phyloP scores from a whole-genome alignment of 306 rosid species.

The Amphicarpaea edgeworthii region DNA sequence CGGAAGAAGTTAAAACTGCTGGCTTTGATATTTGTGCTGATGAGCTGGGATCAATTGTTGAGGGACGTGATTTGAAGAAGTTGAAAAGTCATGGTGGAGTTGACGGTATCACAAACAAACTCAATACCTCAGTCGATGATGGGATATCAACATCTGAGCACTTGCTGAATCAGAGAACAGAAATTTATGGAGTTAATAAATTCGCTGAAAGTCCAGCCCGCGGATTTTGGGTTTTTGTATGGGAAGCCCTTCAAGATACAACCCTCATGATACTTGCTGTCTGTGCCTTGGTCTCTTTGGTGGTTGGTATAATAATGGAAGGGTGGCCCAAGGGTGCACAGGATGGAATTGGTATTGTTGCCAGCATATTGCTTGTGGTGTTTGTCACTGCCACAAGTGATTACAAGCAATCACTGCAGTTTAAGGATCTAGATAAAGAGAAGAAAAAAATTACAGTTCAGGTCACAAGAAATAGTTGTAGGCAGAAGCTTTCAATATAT shows the following conservation, averaged over 20 bases:
- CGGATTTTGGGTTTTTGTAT: conserved; percentile 85
- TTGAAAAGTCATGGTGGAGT: conserved; percentile 75
- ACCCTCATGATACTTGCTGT: conserved; percentile 91
- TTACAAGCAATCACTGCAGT: conserved; percentile 93
- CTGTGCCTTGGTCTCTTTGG: conserved; percentile 84
- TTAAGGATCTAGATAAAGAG: conserved; percentile 95
- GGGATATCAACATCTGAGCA: conserved; percentile 83
- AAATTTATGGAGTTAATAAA: conserved; percentile 82
- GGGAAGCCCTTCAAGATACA: conserved; percentile 99
- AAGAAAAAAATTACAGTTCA: conserved; percentile 90
- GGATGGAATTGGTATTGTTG: conserved; percentile 99
- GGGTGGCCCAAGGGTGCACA: conserved; percentile 99
- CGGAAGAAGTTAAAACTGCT: conserved; percentile 85
- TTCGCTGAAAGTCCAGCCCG: conserved; percentile 81
- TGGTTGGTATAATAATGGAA: conserved; percentile 85
- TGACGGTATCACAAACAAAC: conserved; percentile 72
- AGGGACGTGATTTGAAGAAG: conserved; percentile 90
- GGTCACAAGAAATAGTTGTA: conserved; percentile 79
- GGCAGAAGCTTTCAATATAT: conserved; percentile 94
- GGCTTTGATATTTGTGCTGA: conserved; percentile 91
- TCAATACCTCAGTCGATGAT: conserved; percentile 59
- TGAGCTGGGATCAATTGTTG: conserved; percentile 81
- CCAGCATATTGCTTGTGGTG: conserved; percentile 96
- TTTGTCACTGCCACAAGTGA: conserved; percentile 96
- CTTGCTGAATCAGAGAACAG: conserved; percentile 68